Evolutionary conservation across 106 monocot genomes (phyloP).

Genomic region (Platanthera guangdongensis): DNA sequence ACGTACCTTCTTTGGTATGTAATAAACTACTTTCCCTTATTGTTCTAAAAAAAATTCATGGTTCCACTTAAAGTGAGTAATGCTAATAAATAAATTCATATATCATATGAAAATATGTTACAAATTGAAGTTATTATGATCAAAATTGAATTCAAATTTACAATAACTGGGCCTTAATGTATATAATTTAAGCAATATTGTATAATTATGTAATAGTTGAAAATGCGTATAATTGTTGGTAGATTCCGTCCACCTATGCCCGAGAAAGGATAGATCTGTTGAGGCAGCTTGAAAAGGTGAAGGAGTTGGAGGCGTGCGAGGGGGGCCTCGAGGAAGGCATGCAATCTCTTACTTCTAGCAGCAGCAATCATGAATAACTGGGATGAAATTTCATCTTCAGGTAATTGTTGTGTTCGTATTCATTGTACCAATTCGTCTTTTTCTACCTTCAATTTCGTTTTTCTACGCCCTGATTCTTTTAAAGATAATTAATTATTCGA

Average conservation of each 20-base stretch:
- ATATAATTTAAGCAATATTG: no score
- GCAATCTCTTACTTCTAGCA: constrained; percentile 15
- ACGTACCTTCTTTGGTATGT: constrained; percentile 77
- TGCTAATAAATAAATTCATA: no score
- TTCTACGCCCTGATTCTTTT: neutral
- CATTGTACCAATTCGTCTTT: neutral
- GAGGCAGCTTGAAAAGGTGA: constrained; percentile 92
- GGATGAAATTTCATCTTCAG: neutral
- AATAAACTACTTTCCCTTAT: neutral
- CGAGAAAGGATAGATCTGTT: constrained; percentile 85
- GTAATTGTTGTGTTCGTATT: neutral
- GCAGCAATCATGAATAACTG: constrained; percentile 9
- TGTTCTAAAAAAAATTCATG: no score
- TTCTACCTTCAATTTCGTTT: neutral
- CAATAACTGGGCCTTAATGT: no score
- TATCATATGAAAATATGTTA: no score
- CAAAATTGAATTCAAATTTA: no score
- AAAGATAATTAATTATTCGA: neutral
- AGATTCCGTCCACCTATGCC: constrained; percentile 95
- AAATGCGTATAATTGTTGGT: neutral
- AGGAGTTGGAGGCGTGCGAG: constrained; percentile 61
- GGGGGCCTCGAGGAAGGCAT: constrained; percentile 30
- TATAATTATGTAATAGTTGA: neutral
- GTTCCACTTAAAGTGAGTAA: no score
- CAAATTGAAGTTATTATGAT: no score